Base-by-base conservation (phyloP, 2,329 filamentous ascomycete species). In the Fusarium setosum region DNA sequence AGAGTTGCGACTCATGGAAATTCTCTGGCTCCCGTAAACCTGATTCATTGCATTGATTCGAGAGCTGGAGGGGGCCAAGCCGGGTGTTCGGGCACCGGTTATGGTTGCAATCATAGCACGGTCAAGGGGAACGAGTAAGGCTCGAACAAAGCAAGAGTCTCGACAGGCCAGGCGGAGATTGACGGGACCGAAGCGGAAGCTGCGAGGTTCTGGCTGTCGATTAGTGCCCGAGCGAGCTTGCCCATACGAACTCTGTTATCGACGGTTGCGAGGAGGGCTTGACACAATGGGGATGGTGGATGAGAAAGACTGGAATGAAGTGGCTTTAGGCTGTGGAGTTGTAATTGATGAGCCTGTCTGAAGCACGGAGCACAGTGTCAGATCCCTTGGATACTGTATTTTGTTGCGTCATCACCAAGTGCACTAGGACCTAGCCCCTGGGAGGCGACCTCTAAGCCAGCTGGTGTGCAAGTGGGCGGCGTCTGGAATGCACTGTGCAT, bases 251-350 rank as follows among this genome's bases (percentile, higher is more conserved):
- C 10, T 52, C 23, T 52, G 40, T 51, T 26, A 8, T 61, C n/a
- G 21, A 24, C 11, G 48, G 32, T 44, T 61, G 41, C 29, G 11
- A 58, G 32, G 32, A 52, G 38, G 21, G 29, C 20, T 49, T 26
- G 41, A 44, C 37, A 54, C 31, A 42, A 41, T 35, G 32, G 38
- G 37, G 32, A 44, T 41, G 40, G 31, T 48, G 52, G 55, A 48
- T 37, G 20, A 26, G 54, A 26, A 37, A 44, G 12, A 18, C 21
- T 67, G 65, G 65, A 68, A 68, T 68, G 65, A 15, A 42, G 48
- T 63, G 54, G 40, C 37, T 45, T 47, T 34, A 54, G 26, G 40
- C 11, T 38, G 42, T 49, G 45, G 52, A 45, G 13, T n/a, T 37
- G 55, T 34, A 41, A 32, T 29, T 42, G 23, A 29, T 40, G 47